Evolutionary conservation across 2,329 filamentous ascomycete genomes (phyloP).

Genomic region (Phyllosticta capitalensis): DNA sequence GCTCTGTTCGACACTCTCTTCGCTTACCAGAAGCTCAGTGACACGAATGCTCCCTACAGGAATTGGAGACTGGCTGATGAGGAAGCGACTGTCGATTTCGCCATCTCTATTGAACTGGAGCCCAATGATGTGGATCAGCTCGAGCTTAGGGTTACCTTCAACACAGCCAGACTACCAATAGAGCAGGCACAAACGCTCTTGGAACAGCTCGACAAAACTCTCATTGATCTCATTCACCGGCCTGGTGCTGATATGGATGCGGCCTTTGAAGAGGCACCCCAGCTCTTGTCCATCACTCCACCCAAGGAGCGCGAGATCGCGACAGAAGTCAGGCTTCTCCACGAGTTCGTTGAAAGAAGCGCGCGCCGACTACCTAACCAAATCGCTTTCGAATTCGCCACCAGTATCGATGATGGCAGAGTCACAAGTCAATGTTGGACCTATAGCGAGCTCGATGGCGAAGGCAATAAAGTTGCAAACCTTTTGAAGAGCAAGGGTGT

Average conservation of each 20-base stretch:
- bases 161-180: slow-evolving; percentile 53
- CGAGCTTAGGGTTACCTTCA: slow-evolving; percentile 56
- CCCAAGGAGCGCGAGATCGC: slow-evolving; percentile 49
- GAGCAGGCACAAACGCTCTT: slow-evolving; percentile 61
- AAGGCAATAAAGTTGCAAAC: slow-evolving; percentile 64
- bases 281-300: slow-evolving; percentile 56
- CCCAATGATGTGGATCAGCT: slow-evolving; percentile 42
- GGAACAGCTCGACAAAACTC: slow-evolving; percentile 58
- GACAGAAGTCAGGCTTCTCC: slow-evolving; percentile 53
- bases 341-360: slow-evolving; percentile 66
- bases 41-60: slow-evolving; percentile 14
- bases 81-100: slow-evolving; percentile 56
- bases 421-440: slow-evolving; percentile 54
- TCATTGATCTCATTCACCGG: slow-evolving; percentile 49
- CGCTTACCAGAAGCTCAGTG: slow-evolving; percentile 60
- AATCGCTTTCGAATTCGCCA: slow-evolving; percentile 67
- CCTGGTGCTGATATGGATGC: slow-evolving; percentile 35
- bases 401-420: slow-evolving; percentile 39
- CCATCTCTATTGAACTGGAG: slow-evolving; percentile 71
- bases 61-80: slow-evolving; percentile 57
- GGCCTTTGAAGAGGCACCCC: slow-evolving; percentile 24
- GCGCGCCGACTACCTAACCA: slow-evolving; percentile 48
- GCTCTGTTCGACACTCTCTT: slow-evolving; percentile 77
- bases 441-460: slow-evolving; percentile 60
- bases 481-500: slow-evolving; percentile 46